Conservation (phyloP, 2,329 filamentous ascomycete genomes). For the Microcera coccophila region DNA sequence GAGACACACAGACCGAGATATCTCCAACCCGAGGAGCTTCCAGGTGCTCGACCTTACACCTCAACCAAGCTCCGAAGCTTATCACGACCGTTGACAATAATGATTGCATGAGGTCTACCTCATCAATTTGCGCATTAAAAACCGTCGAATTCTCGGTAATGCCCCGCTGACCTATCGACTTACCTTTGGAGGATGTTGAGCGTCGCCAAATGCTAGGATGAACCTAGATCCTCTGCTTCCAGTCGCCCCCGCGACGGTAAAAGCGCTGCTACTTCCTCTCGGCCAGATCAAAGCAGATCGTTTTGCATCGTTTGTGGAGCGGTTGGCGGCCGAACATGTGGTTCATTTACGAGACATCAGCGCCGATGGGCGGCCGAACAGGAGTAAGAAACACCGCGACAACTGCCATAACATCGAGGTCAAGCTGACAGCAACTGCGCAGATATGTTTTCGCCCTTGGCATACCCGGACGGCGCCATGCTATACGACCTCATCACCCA, state of each 20-base stretch:
- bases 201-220: slow-evolving; percentile 60
- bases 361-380: slow-evolving; percentile 77
- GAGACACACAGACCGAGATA: neutral
- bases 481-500: slow-evolving; percentile 85
- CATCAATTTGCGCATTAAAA: slow-evolving; percentile 3
- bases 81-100: slow-evolving; percentile 6
- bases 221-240: slow-evolving; percentile 84
- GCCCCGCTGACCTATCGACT: slow-evolving; percentile 16
- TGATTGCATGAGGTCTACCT: slow-evolving; percentile 14
- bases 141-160: slow-evolving; percentile 7
- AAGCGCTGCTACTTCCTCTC: slow-evolving; percentile 80
- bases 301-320: slow-evolving; percentile 73
- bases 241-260: slow-evolving; percentile 85
- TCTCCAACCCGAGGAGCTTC: neutral
- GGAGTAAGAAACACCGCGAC: slow-evolving; percentile 63
- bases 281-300: slow-evolving; percentile 79
- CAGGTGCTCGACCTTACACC: neutral
- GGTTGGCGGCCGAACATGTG: slow-evolving; percentile 74
- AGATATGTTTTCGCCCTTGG: slow-evolving; percentile 93
- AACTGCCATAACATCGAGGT: slow-evolving; percentile 6
- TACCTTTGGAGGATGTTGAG: slow-evolving; percentile 31
- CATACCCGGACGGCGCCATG: slow-evolving; percentile 79
- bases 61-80: neutral
- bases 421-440: slow-evolving; percentile 20
- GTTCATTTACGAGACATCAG: slow-evolving; percentile 83